Base-by-base conservation (phyloP, 306 rosid genomes). In the Vicia sativa region DNA sequence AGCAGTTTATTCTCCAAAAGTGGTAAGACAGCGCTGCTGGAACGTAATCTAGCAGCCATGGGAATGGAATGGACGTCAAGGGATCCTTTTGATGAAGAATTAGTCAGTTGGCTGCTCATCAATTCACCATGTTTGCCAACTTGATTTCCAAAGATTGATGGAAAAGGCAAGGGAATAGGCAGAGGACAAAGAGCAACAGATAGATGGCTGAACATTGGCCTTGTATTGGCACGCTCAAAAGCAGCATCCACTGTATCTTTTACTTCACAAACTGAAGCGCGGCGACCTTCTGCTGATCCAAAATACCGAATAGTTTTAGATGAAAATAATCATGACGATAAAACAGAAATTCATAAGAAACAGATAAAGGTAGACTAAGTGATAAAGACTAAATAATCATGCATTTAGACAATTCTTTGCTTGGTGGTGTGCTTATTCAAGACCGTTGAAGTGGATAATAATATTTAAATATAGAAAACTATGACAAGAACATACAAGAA, bases 141-240 rank as follows among this genome's bases (percentile, higher is more conserved):
- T 49, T 37, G 67, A 69, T 67, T 80, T 11, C 95, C 81, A 34
- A 92, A 92, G 65, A 92, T 89, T 25, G 87, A 78, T 56, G 98
- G 98, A 71, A 92, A 92, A 42, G 98, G 91, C 80, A 92, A 81
- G 7, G 98, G 96, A 59, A 92, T 85, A 59, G 96, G 96, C 60
- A 92, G 79, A 50, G 98, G 98, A 73, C 89, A 79, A 62, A 46
- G 86, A 62, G 87, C 85, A 59, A 57, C 87, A 29, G 93, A 87
- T 15, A 92, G 81, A 82, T 87, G 95, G 86, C 81, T 74, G 79
- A 84, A 82, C 88, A 60, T 67, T 12, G 98, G 96, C 85, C 87
- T 83, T 77, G 63, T 72, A 65, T 46, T 61, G 54, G 85, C 85
- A 60, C 67, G 71, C 70, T 74, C 68, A 63, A 77, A 86, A 75